Base-by-base conservation (phyloP, 805 yeast genomes). In the Candida maesae region DNA sequence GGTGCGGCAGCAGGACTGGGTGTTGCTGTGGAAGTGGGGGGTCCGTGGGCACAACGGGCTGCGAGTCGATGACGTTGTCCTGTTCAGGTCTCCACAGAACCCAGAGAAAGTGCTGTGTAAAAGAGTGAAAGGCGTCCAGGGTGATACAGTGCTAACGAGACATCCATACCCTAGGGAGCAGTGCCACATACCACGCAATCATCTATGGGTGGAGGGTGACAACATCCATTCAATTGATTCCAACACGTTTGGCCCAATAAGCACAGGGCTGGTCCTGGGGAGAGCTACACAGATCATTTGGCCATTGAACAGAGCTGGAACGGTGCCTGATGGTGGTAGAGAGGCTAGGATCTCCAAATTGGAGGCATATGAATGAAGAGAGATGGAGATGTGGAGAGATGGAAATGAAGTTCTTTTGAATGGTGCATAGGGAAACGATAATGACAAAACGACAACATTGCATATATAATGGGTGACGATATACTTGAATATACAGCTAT, bases 141-240 rank as follows among this genome's bases (percentile, higher is more conserved):
- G 93, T 18, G 95, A 89, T 50, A 56, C 68, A 4, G 70, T 90
- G 0, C 55, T 62, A 6, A 79, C 95, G 2, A 68, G 82, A 41
- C 65, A 71, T 30, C 82, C 81, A 17, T 87, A 86, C 55, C 88
- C 95, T 6, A 73, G 79, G 55, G 66, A 70, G 2, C 63, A 67
- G 33, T 80, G 82, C 5, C 61, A 65, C 25, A 66, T 91, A 2
- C 96, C 96, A 2, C 64, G 84, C 40, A 82, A 79, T 53, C 97
- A 91, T 58, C 52, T 87, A 6, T 91, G 97, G 97, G 89, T 89
- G 0, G 97, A 91, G 60, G 98, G 98, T 6, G 98, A 91, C 60
- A 89, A 87, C 58, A 70, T 70, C 33, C 91, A 83, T 54, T 82
- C 95, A 1, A 67, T 89, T 2, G 98, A 91, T 63, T 81, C 91